phyloP scores from a whole-genome alignment of 805 yeast species.

The Candida corydali region DNA sequence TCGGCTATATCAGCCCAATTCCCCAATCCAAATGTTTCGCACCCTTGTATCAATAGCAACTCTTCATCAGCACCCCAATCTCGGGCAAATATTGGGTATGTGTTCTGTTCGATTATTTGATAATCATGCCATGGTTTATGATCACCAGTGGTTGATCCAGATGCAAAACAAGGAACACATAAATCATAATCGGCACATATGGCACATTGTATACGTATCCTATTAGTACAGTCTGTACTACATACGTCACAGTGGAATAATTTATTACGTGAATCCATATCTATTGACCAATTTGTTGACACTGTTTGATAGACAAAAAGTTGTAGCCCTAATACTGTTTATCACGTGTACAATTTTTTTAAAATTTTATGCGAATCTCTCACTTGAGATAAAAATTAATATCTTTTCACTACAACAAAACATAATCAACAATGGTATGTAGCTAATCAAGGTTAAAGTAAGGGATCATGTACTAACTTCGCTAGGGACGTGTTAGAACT shows the following conservation, averaged over 20 bases:
- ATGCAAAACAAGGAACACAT: conserved; percentile 96
- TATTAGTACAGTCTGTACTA: conserved; percentile 89
- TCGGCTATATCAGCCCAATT: conserved; percentile 99
- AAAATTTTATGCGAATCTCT: neutral
- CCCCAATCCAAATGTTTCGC: conserved; percentile 88
- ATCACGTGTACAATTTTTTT: conserved; percentile 1
- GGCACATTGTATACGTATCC: conserved; percentile 90
- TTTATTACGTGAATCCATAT: conserved; percentile 36
- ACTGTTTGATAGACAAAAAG: neutral
- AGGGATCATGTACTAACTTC: conserved; percentile 30
- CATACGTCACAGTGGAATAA: conserved; percentile 91
- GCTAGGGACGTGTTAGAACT: conserved; percentile 99
- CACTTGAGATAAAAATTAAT: too few relatives aligned
- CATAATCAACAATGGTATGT: conserved; percentile 5
- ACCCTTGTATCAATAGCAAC: conserved; percentile 79
- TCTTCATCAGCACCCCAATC: conserved; percentile 99
- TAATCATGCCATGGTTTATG: conserved; percentile 96
- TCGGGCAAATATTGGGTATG: conserved; percentile 83
- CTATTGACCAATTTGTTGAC: neutral
- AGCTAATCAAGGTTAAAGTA: neutral
- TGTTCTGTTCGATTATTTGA: conserved; percentile 86
- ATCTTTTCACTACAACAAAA: neutral
- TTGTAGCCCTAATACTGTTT: conserved; percentile 1
- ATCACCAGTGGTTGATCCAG: conserved; percentile 72
- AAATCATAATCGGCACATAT: conserved; percentile 89